Evolutionary conservation across 2,329 filamentous ascomycete species (phyloP), one percentile per base, ranked within the genome.

Genomic region (Paecilomyces sp.): DNA sequence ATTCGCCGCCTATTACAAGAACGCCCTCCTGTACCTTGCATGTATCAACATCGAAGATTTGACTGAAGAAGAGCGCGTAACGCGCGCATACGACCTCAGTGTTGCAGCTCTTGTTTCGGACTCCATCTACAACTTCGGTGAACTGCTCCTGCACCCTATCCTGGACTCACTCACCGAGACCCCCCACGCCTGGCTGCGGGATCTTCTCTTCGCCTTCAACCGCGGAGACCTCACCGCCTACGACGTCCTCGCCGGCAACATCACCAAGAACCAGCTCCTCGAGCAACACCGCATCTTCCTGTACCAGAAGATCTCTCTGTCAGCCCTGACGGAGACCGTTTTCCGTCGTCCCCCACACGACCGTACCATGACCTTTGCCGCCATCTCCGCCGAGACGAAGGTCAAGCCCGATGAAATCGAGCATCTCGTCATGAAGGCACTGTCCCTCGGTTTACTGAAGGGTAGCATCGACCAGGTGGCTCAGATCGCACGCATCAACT

Each of bases 91-190:
- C 78, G 92, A 97, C 74, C 87, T 99, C 63, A 90, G 90, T 71
- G 88, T 97, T 58, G 92, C 94, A 30, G 94, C 94, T 9, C 84
- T 99, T 8, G 90, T 97, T 47, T 97, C 92, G 56, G 90, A 93
- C 70, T 91, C 87, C 69, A 99, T 97, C 79, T 97, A 99, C 85
- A 99, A 99, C 82, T 99, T 99, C 69, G 94, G 94, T 75, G 94
- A 99, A 81, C 88, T 99, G n/a, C 86, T 99, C 33, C 85, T 99
- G 66, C 94, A 99, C 75, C 94, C 94, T 3, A 96, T 99, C 71
- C 87, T 99, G 64, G 90, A 96, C 72, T 88, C 89, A 22, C 85
- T 99, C 57, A 82, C 82, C 70, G 85, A 88, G 68, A 87, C 88
- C 25, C 84, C 88, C 51, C 85, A 95, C 73, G 82, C 87, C 57